Conservation (phyloP, 73 alveolate genomes). For the Tetrahymena elliotti region DNA sequence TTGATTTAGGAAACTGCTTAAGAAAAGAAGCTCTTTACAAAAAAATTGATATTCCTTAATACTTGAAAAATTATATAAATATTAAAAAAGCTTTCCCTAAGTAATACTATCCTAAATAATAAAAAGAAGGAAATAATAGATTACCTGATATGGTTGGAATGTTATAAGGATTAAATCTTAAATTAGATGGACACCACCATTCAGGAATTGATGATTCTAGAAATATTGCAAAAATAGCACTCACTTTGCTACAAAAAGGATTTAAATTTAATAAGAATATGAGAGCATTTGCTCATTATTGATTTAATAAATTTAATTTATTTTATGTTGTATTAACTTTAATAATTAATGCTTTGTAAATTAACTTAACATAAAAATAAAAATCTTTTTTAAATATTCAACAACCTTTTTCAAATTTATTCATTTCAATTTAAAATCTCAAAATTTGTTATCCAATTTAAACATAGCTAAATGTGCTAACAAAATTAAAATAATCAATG, state of each 20-base stretch:
- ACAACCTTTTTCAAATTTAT: too few species aligned
- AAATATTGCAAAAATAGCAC: slow-evolving; percentile 50
- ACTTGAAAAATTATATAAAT: neutral
- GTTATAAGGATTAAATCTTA: slow-evolving; percentile 47
- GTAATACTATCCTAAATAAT: neutral
- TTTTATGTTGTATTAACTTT: too few species aligned
- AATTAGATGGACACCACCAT: slow-evolving; percentile 67
- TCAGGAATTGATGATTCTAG: slow-evolving; percentile 73
- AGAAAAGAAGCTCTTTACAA: neutral
- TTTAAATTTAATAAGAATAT: slow-evolving; percentile 16
- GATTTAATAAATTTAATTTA: neutral
- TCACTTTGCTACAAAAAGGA: neutral
- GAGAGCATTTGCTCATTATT: neutral
- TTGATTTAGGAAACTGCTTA: neutral
- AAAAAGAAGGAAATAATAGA: neutral
- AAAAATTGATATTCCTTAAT: neutral
- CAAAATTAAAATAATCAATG: too few species aligned
- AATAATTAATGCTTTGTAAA: neutral
- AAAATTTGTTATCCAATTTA: too few species aligned
- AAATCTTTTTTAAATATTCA: too few species aligned
- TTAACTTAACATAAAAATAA: too few species aligned
- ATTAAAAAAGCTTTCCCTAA: neutral
- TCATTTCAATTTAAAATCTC: too few species aligned
- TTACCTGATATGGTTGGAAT: slow-evolving; percentile 57
- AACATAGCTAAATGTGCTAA: too few species aligned